Evolutionary conservation across 345 rosid genomes (phyloP).

Genomic region (Cardamine resedifolia): DNA sequence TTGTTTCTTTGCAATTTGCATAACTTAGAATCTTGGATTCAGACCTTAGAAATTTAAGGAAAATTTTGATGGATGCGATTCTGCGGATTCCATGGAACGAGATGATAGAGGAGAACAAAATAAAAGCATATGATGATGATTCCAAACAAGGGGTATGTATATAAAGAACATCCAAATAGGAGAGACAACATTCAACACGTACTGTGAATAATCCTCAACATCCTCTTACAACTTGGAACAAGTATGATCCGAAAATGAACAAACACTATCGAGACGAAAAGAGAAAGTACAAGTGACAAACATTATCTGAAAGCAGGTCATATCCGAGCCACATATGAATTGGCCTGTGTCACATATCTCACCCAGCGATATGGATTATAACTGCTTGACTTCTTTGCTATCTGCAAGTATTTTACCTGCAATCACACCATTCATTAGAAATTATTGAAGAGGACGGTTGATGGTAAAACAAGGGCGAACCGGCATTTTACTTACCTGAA

Average conservation of each 20-base stretch:
- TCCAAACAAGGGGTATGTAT: background rate
- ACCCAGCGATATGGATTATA: slow-evolving; percentile 98
- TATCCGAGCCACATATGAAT: slow-evolving; percentile 90
- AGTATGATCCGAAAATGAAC: slow-evolving; percentile 9
- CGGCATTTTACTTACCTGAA: slow-evolving; percentile 60
- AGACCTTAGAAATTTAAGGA: background rate
- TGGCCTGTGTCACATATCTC: slow-evolving; percentile 97
- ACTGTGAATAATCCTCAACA: background rate
- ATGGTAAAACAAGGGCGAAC: background rate
- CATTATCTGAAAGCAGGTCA: slow-evolving; percentile 33
- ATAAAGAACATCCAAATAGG: background rate
- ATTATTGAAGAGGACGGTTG: background rate
- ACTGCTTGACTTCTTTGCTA: slow-evolving; percentile 79
- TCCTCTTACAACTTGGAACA: background rate
- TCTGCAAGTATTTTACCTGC: slow-evolving; percentile 99
- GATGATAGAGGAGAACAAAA: background rate
- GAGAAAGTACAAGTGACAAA: background rate
- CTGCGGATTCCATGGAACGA: background rate
- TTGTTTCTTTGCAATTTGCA: background rate
- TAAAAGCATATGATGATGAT: background rate
- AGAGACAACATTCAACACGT: slow-evolving; percentile 11
- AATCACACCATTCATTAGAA: background rate
- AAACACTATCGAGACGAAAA: background rate
- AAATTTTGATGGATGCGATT: background rate
- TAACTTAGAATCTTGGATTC: background rate